Percentiles rank a stretch among this genome's conserved stretches.
phyloP scores from a whole-genome alignment of 306 rosid species.

The Vicia sativa region DNA sequence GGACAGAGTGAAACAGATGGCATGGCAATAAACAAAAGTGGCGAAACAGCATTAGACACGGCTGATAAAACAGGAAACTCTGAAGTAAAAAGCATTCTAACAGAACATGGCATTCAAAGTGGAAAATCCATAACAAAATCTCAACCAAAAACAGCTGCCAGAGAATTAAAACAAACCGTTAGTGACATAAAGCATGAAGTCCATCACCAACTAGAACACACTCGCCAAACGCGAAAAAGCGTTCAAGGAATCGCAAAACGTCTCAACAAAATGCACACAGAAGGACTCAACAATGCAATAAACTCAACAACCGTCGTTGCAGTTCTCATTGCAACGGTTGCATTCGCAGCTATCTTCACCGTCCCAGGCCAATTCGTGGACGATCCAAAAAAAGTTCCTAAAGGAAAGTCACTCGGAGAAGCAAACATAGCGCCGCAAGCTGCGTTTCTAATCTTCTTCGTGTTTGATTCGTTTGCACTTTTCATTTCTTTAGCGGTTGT shows the following conservation, averaged over 20 bases:
- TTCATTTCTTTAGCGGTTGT: slow-evolving; percentile 92
- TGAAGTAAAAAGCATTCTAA: slow-evolving; percentile 51
- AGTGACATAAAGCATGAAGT: slow-evolving; percentile 96
- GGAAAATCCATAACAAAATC: slow-evolving; percentile 63
- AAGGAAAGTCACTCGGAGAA: slow-evolving; percentile 67
- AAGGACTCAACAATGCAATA: slow-evolving; percentile 95
- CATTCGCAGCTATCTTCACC: slow-evolving; percentile 88
- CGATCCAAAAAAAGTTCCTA: slow-evolving; percentile 48
- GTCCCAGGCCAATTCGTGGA: slow-evolving; percentile 90
- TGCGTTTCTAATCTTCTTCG: slow-evolving; percentile 64
- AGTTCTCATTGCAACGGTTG: slow-evolving; percentile 90
- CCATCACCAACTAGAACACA: slow-evolving; percentile 86
- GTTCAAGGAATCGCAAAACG: slow-evolving; percentile 95
- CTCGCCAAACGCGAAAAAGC: slow-evolving; percentile 81
- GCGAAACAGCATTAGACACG: slow-evolving; percentile 89
- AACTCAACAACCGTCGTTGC: slow-evolving; percentile 89
- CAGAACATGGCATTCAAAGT: slow-evolving; percentile 65
- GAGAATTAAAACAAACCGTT: slow-evolving; percentile 87
- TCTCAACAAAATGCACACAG: slow-evolving; percentile 86
- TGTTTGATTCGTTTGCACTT: slow-evolving; percentile 84
- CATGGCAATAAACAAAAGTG: slow-evolving; percentile 59
- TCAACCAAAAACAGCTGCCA: slow-evolving; percentile 49
- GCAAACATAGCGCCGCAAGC: slow-evolving; percentile 69
- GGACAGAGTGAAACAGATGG: slow-evolving; percentile 55
- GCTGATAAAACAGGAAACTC: slow-evolving; percentile 79